Base-by-base conservation (phyloP, 2,329 filamentous ascomycete genomes). In the Drechslerella coelobrocha region DNA sequence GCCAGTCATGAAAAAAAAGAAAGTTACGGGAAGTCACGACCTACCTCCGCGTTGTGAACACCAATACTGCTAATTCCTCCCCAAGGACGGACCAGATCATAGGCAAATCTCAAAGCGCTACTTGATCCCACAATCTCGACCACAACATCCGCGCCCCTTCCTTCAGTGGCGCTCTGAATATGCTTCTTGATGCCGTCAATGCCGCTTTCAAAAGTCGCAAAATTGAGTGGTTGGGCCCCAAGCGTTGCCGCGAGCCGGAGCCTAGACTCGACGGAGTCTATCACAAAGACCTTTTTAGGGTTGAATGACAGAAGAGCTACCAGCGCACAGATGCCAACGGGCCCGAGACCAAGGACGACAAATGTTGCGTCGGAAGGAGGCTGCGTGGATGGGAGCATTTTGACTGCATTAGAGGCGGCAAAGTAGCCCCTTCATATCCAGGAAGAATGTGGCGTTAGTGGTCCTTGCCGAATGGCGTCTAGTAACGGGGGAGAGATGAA, bases 221-320 rank as follows among this genome's bases (percentile, higher is more conserved):
- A 93, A 78, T 96, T 92, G 79, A 92, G 86, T 0, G 90, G 88
- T 78, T 93, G 91, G 1, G 91, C 92, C 1, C 92, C 92, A 0
- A 96, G 81, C 1, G 81, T 83, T 77, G 82, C 84, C 23, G 92
- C 92, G 43, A 90, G 82, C 56, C 89, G 86, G 43, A 97, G 82
- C 61, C 92, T 84, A 69, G 86, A 87, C 1, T 88, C 86, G 6
- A 96, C 85, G 7, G 88, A 87, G 79, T 96, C 91, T 52, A 95
- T 85, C 4, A 90, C 91, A 72, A 95, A 86, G 1, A 95, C 79
- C 76, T 90, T 83, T 78, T 87, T 89, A 0, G 91, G 91, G 73
- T 86, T 85, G 78, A 87, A 88, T 4, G 89, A 88, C 10, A 29
- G 60, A 41, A 72, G 68, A 68, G 90, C 89, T 72, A 92, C 84